Conservation (phyloP, 2,329 filamentous ascomycete genomes). For the Cordyceps militaris region DNA sequence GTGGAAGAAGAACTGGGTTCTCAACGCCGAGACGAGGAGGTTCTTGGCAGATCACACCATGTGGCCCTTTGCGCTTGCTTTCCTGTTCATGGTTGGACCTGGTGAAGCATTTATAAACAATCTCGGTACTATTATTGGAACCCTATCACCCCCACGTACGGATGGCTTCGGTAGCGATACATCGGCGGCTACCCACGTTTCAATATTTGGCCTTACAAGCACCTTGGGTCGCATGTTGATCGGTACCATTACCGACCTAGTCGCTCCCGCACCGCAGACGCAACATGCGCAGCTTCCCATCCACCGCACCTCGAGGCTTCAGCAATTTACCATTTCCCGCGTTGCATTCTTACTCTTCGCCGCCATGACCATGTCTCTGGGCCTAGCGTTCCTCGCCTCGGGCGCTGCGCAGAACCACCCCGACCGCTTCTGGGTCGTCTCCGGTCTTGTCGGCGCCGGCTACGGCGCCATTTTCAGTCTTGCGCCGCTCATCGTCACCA, state of each 20-base stretch:
- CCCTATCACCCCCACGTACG: slow-evolving; percentile 58
- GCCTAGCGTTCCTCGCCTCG: slow-evolving; percentile 70
- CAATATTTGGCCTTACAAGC: slow-evolving; percentile 82
- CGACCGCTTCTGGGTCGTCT: slow-evolving; percentile 79
- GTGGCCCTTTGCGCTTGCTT: slow-evolving; percentile 89
- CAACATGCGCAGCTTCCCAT: slow-evolving; percentile 44
- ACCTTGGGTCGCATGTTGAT: slow-evolving; percentile 87
- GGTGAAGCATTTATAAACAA: slow-evolving; percentile 99
- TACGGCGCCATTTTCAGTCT: slow-evolving; percentile 90
- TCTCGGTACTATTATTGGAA: slow-evolving; percentile 85
- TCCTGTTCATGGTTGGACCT: slow-evolving; percentile 87
- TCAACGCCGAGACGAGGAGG: slow-evolving; percentile 81
- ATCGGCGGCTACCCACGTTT: slow-evolving; percentile 80
- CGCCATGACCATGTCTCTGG: slow-evolving; percentile 64
- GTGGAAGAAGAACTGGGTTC: slow-evolving; percentile 78
- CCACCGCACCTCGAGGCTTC: slow-evolving; percentile 22
- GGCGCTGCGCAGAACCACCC: slow-evolving; percentile 67
- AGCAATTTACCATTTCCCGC: slow-evolving; percentile 61
- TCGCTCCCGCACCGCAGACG: slow-evolving; percentile 62
- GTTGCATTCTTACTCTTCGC: slow-evolving; percentile 73
- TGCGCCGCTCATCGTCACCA: slow-evolving; percentile 86
- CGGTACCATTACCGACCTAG: slow-evolving; percentile 78
- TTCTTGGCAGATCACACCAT: slow-evolving; percentile 88
- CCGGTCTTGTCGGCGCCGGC: slow-evolving; percentile 76
- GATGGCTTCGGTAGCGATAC: slow-evolving; percentile 38